phyloP scores from a whole-genome alignment of 2,329 filamentous ascomycete genomes.

The Botrytis pseudocinerea region DNA sequence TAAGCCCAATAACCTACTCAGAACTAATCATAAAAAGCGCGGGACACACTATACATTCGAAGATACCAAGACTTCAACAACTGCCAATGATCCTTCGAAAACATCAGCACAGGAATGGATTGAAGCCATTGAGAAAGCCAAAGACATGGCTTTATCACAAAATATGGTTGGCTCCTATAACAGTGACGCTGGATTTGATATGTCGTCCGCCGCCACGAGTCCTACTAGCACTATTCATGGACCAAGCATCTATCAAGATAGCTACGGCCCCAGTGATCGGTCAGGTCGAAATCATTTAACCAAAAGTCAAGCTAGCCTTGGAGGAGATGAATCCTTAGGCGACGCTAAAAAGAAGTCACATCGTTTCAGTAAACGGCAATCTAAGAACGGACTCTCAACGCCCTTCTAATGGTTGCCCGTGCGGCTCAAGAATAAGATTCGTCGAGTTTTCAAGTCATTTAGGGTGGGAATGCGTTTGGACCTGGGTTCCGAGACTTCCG shows the following conservation, averaged over 20 bases:
- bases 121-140: slow-evolving; percentile 81
- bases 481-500: not conserved
- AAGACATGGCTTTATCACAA: slow-evolving; percentile 78
- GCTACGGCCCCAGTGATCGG: slow-evolving; percentile 53
- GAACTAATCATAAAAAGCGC: slow-evolving; percentile 48
- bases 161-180: slow-evolving; percentile 66
- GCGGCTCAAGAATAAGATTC: not conserved
- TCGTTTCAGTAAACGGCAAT: slow-evolving; percentile 88
- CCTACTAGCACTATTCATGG: slow-evolving; percentile 69
- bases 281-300: slow-evolving; percentile 58
- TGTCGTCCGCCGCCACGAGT: slow-evolving; percentile 73
- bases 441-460: not conserved
- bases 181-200: slow-evolving; percentile 66
- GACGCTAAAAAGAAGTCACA: slow-evolving; percentile 54
- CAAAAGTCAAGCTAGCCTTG: slow-evolving; percentile 58
- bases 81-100: slow-evolving; percentile 61
- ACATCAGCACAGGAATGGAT: slow-evolving; percentile 87
- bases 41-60: slow-evolving; percentile 94
- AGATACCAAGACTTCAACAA: slow-evolving; percentile 72
- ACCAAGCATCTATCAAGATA: slow-evolving; percentile 53
- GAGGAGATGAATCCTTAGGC: slow-evolving; percentile 41
- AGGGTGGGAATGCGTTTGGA: not conserved
- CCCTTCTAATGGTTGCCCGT: slow-evolving; percentile 44
- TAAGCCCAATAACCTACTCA: not conserved
- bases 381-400: slow-evolving; percentile 88